Conservation (phyloP, 2,329 filamentous ascomycete species). For the Thyridium curvatum region DNA sequence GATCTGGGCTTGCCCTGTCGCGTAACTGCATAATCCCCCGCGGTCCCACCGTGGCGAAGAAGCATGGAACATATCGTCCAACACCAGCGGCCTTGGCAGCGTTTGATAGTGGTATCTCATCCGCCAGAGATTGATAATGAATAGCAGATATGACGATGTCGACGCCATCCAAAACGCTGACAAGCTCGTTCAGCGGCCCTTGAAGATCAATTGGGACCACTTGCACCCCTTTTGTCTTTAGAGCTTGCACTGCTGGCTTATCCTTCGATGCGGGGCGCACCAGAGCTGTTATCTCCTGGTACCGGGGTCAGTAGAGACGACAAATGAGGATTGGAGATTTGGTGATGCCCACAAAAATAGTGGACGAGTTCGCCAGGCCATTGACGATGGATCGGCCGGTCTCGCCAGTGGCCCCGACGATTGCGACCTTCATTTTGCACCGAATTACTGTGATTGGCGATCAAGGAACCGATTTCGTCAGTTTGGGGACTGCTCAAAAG, state of each 20-base stretch:
- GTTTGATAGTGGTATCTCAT: slow-evolving; percentile 16
- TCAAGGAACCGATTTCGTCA: no score
- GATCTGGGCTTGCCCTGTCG: background rate
- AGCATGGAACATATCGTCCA: slow-evolving; percentile 17
- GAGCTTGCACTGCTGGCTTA: background rate
- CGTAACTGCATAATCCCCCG: slow-evolving; percentile 7
- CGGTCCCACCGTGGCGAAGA: slow-evolving; percentile 6
- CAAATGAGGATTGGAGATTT: no score
- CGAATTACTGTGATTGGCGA: no score
- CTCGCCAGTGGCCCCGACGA: slow-evolving; percentile 34
- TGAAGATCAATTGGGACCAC: slow-evolving; percentile 1
- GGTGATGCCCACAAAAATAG: slow-evolving; percentile 2
- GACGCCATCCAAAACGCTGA: slow-evolving; percentile 14
- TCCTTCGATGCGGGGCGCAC: slow-evolving; percentile 1
- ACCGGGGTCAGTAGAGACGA: no score
- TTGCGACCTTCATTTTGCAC: slow-evolving; percentile 18
- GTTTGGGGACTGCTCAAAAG: no score
- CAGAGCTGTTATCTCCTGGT: slow-evolving; percentile 5
- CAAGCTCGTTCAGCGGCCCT: slow-evolving; percentile 9
- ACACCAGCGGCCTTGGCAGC: slow-evolving; percentile 21
- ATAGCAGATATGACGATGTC: slow-evolving; percentile 19
- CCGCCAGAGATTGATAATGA: slow-evolving; percentile 12
- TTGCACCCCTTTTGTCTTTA: slow-evolving; percentile 2
- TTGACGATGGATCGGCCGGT: slow-evolving; percentile 32
- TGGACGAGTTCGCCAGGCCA: slow-evolving; percentile 7